Percentiles rank a stretch among this genome's conserved stretches.
These are phyloP conservation scores for Mortierella antarctica DNA, from an alignment of 192 early-diverging fungal genomes.

Conservation along the genomic window DNA sequence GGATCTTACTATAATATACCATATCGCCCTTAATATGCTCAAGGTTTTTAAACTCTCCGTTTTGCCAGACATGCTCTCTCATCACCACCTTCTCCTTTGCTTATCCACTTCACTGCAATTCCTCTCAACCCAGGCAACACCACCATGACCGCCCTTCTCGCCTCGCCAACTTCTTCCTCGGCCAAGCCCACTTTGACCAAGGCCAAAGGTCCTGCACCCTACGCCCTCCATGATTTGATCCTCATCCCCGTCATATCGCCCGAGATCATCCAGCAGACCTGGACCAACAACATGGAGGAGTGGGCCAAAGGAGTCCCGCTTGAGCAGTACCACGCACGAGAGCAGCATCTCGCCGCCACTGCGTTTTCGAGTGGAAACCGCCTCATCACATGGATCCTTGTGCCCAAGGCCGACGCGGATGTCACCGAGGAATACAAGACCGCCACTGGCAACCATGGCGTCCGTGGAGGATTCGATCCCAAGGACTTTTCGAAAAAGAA, in stretches of 20 bases:
- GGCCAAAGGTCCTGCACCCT: slow-evolving; percentile 26
- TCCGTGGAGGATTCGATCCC: slow-evolving; percentile 20
- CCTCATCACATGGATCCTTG: slow-evolving; percentile 33
- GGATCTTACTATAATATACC: not conserved
- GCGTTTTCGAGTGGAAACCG: slow-evolving; percentile 22
- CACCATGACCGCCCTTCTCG: too few species aligned
- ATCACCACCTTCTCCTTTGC: too few species aligned
- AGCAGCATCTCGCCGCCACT: slow-evolving; percentile 21
- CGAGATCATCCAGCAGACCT: slow-evolving; percentile 28
- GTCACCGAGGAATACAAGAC: slow-evolving; percentile 8
- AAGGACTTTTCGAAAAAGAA: slow-evolving; percentile 5
- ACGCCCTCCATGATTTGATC: slow-evolving; percentile 21
- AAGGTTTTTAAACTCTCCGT: not conserved
- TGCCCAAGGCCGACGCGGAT: slow-evolving; percentile 22
- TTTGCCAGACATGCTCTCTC: too few species aligned
- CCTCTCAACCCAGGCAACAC: too few species aligned
- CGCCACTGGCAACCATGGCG: not conserved
- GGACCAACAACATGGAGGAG: slow-evolving; percentile 49
- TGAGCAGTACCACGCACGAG: slow-evolving; percentile 23
- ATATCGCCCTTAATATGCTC: not conserved
- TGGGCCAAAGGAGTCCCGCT: slow-evolving; percentile 47
- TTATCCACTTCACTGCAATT: too few species aligned
- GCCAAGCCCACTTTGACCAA: not conserved
- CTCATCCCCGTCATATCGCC: slow-evolving; percentile 13
- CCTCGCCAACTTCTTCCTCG: too few species aligned